phyloP scores from a whole-genome alignment of 805 yeast species.

The Myxozyma vanderwaltii region DNA sequence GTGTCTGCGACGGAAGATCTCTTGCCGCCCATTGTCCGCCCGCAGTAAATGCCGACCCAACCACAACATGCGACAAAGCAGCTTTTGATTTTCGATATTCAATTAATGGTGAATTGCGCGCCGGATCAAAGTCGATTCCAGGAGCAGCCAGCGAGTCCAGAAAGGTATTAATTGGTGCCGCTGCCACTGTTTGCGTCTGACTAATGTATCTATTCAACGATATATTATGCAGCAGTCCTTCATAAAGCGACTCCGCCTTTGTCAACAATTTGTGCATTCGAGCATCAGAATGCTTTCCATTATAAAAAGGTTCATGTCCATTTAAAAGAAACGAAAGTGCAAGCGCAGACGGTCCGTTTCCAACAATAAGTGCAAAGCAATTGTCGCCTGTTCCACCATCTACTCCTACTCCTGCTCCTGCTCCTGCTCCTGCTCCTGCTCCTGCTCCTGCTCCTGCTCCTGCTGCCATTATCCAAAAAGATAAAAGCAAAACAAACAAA shows the following conservation, averaged over 20 bases:
- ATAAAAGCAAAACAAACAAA: too few species aligned
- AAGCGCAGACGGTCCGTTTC: conserved; percentile 43
- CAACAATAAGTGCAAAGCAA: conserved; percentile 29
- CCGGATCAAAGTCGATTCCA: conserved; percentile 38
- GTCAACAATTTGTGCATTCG: neutral
- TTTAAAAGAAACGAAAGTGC: conserved; percentile 40
- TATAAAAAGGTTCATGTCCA: conserved; percentile 41
- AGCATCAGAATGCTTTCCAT: conserved; percentile 38
- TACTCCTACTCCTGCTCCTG: neutral
- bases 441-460: neutral
- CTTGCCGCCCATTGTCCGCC: conserved; percentile 43
- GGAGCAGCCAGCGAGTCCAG: conserved; percentile 39
- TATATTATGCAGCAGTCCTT: conserved; percentile 24
- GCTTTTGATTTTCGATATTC: neutral
- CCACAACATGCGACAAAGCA: conserved; percentile 34
- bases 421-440: neutral
- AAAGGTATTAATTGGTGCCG: conserved; percentile 37
- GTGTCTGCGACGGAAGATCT: conserved; percentile 26
- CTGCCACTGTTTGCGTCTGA: conserved; percentile 31
- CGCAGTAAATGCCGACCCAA: conserved; percentile 35
- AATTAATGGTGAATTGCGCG: conserved; percentile 7
- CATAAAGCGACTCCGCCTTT: conserved; percentile 8
- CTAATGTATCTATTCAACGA: conserved; percentile 34
- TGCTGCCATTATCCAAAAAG: neutral
- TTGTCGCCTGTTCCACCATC: conserved; percentile 8